Evolutionary conservation across 805 yeast genomes (phyloP).

Genomic region (Cyberlindnera japonica): DNA sequence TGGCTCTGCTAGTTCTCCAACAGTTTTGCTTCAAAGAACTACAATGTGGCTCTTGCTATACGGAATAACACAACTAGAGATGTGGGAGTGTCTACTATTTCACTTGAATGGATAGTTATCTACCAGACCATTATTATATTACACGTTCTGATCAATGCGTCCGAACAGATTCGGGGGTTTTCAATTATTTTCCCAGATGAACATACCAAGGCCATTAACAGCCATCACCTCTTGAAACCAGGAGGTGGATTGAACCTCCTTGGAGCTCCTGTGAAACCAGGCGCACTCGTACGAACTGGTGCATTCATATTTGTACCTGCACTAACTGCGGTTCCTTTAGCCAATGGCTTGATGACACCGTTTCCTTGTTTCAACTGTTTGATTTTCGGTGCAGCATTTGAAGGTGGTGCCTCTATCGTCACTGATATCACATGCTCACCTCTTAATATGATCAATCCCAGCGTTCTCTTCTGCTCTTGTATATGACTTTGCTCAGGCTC

Average conservation of each 20-base stretch:
- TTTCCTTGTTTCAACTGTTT: constrained; percentile 26
- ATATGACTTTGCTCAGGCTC: constrained; percentile 33
- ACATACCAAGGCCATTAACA: neutral
- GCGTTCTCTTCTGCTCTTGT: constrained; percentile 64
- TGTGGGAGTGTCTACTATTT: too few species aligned
- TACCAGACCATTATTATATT: too few species aligned
- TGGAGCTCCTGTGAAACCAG: constrained; percentile 33
- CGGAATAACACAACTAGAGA: too few species aligned
- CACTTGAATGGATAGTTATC: too few species aligned
- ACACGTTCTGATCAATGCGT: too few species aligned
- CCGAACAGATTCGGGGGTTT: too few species aligned
- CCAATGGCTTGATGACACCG: constrained; percentile 31
- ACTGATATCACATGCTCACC: constrained; percentile 80
- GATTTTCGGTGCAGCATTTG: constrained; percentile 20
- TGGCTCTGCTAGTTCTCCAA: too few species aligned
- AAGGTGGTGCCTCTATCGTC: constrained; percentile 31
- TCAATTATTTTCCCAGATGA: too few species aligned
- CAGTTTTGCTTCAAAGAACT: too few species aligned
- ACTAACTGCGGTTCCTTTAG: constrained; percentile 9
- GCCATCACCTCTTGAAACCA: constrained; percentile 34
- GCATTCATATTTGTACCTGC: constrained; percentile 15
- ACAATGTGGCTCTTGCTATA: too few species aligned
- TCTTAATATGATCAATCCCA: constrained; percentile 80
- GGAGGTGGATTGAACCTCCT: constrained; percentile 47
- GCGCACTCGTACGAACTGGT: constrained; percentile 29